phyloP scores from a whole-genome alignment of 495 filamentous ascomycete genomes.

The Lichina pygmaea region DNA sequence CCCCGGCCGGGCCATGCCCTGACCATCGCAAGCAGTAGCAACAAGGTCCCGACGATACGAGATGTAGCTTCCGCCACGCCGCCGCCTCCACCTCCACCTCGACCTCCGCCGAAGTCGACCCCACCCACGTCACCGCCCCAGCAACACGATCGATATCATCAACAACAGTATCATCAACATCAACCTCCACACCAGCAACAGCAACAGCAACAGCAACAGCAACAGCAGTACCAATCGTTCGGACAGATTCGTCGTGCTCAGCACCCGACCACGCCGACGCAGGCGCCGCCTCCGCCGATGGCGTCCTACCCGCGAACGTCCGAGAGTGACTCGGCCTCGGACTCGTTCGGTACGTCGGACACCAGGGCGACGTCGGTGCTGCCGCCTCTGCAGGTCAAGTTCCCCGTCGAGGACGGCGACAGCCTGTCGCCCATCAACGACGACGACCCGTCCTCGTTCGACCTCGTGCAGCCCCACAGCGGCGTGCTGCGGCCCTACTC shows the following conservation, averaged over 20 bases:
- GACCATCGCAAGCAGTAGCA: background rate
- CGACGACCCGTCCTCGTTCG: constrained; percentile 24
- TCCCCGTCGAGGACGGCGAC: constrained; percentile 9
- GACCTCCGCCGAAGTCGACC: background rate
- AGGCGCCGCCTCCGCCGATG: background rate
- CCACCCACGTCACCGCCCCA: background rate
- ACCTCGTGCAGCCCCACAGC: constrained; percentile 19
- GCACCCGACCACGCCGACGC: background rate
- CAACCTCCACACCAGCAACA: too few species aligned
- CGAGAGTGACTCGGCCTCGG: background rate
- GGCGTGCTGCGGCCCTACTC: constrained; percentile 12
- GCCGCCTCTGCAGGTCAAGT: background rate
- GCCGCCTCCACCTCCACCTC: background rate
- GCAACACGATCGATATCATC: too few species aligned
- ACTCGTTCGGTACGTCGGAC: background rate
- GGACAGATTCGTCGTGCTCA: too few species aligned
- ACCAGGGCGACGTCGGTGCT: background rate
- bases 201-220: too few species aligned
- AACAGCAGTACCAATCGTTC: too few species aligned
- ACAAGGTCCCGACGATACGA: background rate
- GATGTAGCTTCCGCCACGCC: background rate
- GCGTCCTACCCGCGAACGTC: background rate
- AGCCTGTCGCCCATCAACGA: constrained; percentile 20
- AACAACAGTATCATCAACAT: too few species aligned
- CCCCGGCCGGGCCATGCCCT: background rate